phyloP scores from a whole-genome alignment of 1,284 basidiomycete species.

The Microbotryum violaceum region DNA sequence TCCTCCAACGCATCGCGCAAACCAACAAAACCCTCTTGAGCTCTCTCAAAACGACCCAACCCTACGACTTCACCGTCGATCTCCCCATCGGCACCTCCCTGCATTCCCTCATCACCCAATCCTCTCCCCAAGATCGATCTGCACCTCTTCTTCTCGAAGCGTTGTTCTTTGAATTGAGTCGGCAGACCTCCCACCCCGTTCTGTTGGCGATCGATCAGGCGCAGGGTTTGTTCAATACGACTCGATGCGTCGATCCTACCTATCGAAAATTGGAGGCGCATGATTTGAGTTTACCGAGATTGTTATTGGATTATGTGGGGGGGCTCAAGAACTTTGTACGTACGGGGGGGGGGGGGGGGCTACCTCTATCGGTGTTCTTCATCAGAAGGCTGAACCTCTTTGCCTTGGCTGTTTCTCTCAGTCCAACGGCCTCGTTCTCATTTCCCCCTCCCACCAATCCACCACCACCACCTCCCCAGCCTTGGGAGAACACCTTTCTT shows the following conservation, averaged over 20 bases:
- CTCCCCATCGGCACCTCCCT: conserved; percentile 37
- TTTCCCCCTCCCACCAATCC: conserved; percentile 37
- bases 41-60: conserved; percentile 29
- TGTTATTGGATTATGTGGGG: conserved; percentile 66
- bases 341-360: no score
- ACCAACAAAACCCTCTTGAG: conserved; percentile 41
- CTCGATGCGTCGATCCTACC: conserved; percentile 69
- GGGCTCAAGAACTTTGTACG: conserved; percentile 61
- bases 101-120: not conserved
- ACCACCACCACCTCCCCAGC: conserved; percentile 27
- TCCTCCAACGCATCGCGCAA: conserved; percentile 40
- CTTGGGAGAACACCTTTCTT: conserved; percentile 31
- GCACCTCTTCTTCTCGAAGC: not conserved
- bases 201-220: conserved; percentile 80
- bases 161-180: not conserved
- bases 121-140: no score
- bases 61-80: conserved; percentile 58
- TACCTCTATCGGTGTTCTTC: not conserved
- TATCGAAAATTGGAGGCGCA: conserved; percentile 65
- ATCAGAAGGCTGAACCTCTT: not conserved
- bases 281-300: conserved; percentile 70
- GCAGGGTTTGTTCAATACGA: conserved; percentile 67
- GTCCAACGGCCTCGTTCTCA: conserved; percentile 36
- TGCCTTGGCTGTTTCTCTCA: not conserved
- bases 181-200: conserved; percentile 51